Base-by-base conservation (phyloP, 2,329 filamentous ascomycete species). In the Penicillium paneum region DNA sequence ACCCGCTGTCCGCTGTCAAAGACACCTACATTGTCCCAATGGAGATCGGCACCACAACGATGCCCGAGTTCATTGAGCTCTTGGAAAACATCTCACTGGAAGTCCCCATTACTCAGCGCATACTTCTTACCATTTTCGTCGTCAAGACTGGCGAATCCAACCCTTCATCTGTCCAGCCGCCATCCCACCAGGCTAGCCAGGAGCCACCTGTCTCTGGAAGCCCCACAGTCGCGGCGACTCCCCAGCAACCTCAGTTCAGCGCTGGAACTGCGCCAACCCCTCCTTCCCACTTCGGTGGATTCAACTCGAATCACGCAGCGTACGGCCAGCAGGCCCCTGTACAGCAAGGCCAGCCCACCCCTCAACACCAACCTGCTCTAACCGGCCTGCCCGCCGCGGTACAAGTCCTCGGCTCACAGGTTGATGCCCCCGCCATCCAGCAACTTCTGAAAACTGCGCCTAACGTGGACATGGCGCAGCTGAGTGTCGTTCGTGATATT, bases 11-110 rank as follows among this genome's bases (percentile, higher is more conserved):
- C 19, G 87, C 91, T 56, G 88, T 97, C 45, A 87, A 91, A 56
- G 93, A 97, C 68, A 90, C 92, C 1, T 97, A 97, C 71, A 82
- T 97, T 31, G 87, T 97, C 10, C 93, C 94, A 0, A 84, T 97
- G 5, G 84, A 91, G 31, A 81, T 86, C 5, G 91, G 90, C 26
- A 80, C 83, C 26, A 76, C 74, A 32, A 76, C 77, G 45, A 83
- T 93, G 40, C 93, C 94, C 0, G 89, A 92, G 58, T 96, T 97
- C 65, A 85, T 97, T 71, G 83, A 91, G 57, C 89, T 96, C 66
- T 81, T 97, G n/a, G 87, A 90, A 59, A 88, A 93, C 64, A 92
- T 92, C 70, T 83, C 84, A 29, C 83, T 97, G 31, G 89, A 92
- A 41, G 81, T 83, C 55, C 82, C 83, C 2, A 82, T 89, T 15